Conservation (phyloP, 148 eudicot genomes). For the Rhododendron ferrugineum region DNA sequence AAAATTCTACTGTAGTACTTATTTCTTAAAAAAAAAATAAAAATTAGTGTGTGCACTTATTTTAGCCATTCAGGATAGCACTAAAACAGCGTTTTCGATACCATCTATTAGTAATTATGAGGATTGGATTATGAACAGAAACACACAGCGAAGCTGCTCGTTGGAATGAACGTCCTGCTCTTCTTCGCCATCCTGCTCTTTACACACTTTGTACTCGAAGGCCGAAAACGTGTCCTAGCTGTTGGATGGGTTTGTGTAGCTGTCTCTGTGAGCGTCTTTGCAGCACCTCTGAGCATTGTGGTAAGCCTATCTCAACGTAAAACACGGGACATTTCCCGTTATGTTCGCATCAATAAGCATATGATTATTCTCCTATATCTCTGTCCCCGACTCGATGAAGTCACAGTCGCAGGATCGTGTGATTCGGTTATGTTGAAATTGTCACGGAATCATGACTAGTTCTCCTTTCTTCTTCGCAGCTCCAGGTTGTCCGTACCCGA, state of each 20-base stretch:
- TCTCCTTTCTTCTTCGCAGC: conserved; percentile 20
- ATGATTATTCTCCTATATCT: neutral
- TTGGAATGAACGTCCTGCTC: conserved; percentile 31
- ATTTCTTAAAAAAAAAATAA: too few relatives aligned
- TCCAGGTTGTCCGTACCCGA: conserved; percentile 47
- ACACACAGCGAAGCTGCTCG: conserved; percentile 31
- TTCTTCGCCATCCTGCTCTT: conserved; percentile 31
- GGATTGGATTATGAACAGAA: conserved; percentile 26
- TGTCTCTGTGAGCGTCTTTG: conserved; percentile 55
- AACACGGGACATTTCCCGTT: neutral
- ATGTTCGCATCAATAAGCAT: neutral
- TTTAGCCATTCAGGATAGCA: too few relatives aligned
- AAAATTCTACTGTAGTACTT: too few relatives aligned
- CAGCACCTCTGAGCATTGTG: conserved; percentile 64
- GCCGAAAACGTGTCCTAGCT: conserved; percentile 12
- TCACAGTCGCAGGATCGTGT: too few relatives aligned
- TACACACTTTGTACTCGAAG: conserved; percentile 21
- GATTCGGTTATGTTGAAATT: too few relatives aligned
- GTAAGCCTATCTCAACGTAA: conserved; percentile 16
- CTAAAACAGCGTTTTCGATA: neutral
- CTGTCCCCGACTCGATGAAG: too few relatives aligned
- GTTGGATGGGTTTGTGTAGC: conserved; percentile 66
- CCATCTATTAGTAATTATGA: too few relatives aligned
- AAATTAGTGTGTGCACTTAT: too few relatives aligned
- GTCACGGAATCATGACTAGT: neutral